Evolutionary conservation across 192 early-diverging fungal genomes (phyloP).

Genomic region (Gigaspora rosea): DNA sequence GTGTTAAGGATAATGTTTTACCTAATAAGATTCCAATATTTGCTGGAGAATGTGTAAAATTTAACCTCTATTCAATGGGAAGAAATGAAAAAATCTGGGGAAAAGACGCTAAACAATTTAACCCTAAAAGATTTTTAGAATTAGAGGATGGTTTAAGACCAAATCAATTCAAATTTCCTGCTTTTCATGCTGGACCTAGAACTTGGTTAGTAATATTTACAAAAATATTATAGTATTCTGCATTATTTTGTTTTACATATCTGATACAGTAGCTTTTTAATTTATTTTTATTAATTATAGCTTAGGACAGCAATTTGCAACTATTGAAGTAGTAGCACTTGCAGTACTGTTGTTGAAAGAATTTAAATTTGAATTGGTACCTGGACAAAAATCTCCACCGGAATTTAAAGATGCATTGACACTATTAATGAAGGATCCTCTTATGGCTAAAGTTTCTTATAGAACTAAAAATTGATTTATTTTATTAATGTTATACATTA

Average conservation of each 20-base stretch:
- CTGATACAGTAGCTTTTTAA: no score
- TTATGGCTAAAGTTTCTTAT: slow-evolving; percentile 37
- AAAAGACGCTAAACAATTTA: slow-evolving; percentile 59
- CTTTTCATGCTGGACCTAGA: slow-evolving; percentile 62
- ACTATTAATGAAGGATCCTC: slow-evolving; percentile 44
- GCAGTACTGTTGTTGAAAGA: slow-evolving; percentile 37
- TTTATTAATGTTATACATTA: no score
- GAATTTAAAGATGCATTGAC: slow-evolving; percentile 37
- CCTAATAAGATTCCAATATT: slow-evolving; percentile 60
- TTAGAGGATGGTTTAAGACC: slow-evolving; percentile 34
- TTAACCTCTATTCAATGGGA: slow-evolving; percentile 55
- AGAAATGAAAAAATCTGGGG: slow-evolving; percentile 63
- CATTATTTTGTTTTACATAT: background rate
- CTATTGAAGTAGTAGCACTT: slow-evolving; percentile 41
- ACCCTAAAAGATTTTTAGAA: slow-evolving; percentile 67
- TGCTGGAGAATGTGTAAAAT: slow-evolving; percentile 52
- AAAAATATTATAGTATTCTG: background rate
- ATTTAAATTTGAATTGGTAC: slow-evolving; percentile 41
- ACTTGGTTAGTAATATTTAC: slow-evolving; percentile 31
- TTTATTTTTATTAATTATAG: slow-evolving; percentile 8
- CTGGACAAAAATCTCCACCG: slow-evolving; percentile 35
- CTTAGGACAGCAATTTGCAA: slow-evolving; percentile 47
- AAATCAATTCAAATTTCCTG: slow-evolving; percentile 50
- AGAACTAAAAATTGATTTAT: background rate
- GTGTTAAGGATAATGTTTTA: slow-evolving; percentile 56